Evolutionary conservation across 331 rosid species (phyloP).

Genomic region (Malus hybrid): DNA sequence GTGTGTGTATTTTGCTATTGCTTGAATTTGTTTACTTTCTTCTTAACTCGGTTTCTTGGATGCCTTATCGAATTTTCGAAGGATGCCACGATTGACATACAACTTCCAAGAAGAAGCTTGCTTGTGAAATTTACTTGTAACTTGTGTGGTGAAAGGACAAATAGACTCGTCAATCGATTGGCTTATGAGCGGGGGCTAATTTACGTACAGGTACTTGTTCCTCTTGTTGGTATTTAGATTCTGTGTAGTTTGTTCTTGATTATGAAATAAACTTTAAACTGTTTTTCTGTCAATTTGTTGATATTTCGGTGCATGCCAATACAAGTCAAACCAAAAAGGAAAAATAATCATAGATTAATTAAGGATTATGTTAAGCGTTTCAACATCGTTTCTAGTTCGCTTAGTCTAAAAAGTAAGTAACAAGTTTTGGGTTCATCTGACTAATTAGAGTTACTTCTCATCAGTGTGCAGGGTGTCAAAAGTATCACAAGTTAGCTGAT

Average conservation of each 20-base stretch:
- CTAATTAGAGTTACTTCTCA: conserved; percentile 18
- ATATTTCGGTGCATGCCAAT: background rate
- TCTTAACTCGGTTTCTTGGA: background rate
- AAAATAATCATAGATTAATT: background rate
- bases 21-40: background rate
- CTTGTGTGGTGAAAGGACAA: conserved; percentile 70
- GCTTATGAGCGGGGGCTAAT: conserved; percentile 74
- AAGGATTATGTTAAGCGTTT: background rate
- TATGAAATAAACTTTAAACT: background rate
- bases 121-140: conserved; percentile 72
- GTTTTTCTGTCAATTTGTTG: background rate
- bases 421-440: conserved; percentile 6
- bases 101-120: conserved; percentile 81
- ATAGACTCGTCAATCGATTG: conserved; percentile 62
- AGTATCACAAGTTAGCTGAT: conserved; percentile 69
- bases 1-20: background rate
- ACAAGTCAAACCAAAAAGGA: background rate
- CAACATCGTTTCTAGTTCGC: background rate
- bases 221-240: background rate
- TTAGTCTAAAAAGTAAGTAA: background rate
- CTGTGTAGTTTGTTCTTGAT: background rate
- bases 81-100: conserved; percentile 54
- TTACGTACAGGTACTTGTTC: conserved; percentile 69
- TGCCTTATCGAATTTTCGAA: conserved; percentile 24
- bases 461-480: conserved; percentile 79